Evolutionary conservation across 345 rosid genomes (phyloP), one percentile per base, ranked within the genome.

Genomic region (Geranium rotundifolium): DNA sequence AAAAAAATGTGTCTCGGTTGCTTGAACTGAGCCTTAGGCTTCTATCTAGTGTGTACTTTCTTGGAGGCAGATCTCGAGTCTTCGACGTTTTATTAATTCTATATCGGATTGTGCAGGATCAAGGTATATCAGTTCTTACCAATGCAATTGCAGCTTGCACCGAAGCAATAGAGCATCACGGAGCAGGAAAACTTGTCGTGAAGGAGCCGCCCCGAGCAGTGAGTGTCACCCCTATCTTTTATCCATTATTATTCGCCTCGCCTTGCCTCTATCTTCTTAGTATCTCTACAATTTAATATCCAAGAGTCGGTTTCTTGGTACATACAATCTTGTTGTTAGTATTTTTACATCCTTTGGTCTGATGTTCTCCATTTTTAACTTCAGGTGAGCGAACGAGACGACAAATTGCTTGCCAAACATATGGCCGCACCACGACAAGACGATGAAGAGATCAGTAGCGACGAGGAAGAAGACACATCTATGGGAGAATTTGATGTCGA

Each of bases 381-480:
- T 58, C 58, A 90, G 99, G 99, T 93, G 97, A 93, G 99, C 55
- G 99, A 93, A 76, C 72, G 96, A 18, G 99, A 93, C 69, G 99
- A 93, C 66, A 90, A 90, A 77, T 74, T 88, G 70, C 85, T 95
- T 15, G 90, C 96, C 3, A 97, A 95, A 73, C 95, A 88, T 80
- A 93, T 90, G 99, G 96, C 90, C 64, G 86, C 83, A 79, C 79
- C 90, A 69, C 60, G 80, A 12, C 70, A 72, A 17, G 95, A 84
- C 65, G 88, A 90, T n/a, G 97, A 90, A 73, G 99, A 90, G 77
- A 67, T 86, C 18, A 82, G 95, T 46, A 97, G 97, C 8, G 99
- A 88, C 71, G 99, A 93, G 77, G 96, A 90, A 1, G 97, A 82
- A 70, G 97, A 90, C 68, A 88, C 88, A 0, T 96, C 96, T 13